These are phyloP conservation scores for Myriosclerotinia scirpicola DNA, from an alignment of 2,329 filamentous ascomycete genomes.

Conservation along the genomic window DNA sequence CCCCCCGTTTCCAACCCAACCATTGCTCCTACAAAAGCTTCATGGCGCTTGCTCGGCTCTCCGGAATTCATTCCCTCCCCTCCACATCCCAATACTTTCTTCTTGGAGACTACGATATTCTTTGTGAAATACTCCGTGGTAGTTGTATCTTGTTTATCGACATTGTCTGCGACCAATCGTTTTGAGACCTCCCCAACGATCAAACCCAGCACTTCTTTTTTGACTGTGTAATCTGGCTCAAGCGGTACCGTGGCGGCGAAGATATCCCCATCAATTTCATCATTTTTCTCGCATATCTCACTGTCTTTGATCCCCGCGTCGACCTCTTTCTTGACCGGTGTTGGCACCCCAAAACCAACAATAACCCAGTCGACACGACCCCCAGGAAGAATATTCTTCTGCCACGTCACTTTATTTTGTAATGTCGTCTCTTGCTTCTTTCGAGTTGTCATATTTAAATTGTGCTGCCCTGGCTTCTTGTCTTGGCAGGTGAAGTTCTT, in stretches of 20 bases:
- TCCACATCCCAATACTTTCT: neutral
- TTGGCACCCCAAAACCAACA: neutral
- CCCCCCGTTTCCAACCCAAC: neutral
- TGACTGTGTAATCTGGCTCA: neutral
- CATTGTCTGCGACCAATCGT: neutral
- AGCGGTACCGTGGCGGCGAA: neutral
- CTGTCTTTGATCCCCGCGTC: neutral
- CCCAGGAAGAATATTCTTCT: conserved; percentile 1
- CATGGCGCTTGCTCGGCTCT: neutral
- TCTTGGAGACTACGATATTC: neutral
- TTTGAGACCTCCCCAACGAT: neutral
- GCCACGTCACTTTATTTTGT: neutral
- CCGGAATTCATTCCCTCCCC: no score
- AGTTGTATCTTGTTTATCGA: neutral
- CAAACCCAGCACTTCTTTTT: neutral
- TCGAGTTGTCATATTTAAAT: neutral
- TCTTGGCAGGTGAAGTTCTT: neutral
- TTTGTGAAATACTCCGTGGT: neutral
- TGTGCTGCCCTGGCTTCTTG: neutral
- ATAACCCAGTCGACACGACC: conserved; percentile 2
- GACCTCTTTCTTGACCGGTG: neutral
- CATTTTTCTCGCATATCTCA: no score
- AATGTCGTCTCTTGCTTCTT: neutral
- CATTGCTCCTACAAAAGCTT: neutral
- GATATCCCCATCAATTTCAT: no score